These are phyloP conservation scores for Cicer chorassanicum DNA, from an alignment of 306 rosid species.

Conservation along the genomic window DNA sequence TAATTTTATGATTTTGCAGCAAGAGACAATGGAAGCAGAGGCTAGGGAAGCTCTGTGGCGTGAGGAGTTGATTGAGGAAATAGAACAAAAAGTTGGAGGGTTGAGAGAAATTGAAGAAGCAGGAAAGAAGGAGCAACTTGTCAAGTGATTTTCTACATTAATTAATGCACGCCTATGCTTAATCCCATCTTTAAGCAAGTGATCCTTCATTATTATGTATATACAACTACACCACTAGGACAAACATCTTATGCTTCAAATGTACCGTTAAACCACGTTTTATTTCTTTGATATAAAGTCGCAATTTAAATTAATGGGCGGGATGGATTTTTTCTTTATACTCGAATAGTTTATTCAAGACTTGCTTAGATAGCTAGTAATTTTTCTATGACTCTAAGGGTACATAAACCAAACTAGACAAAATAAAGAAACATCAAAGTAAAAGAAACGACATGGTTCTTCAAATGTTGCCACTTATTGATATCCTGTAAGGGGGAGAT, in stretches of 20 bases:
- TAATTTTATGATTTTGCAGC: constrained; percentile 53
- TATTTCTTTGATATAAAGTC: not conserved
- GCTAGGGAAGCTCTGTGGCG: constrained; percentile 81
- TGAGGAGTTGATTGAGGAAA: constrained; percentile 89
- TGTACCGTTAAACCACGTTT: not conserved
- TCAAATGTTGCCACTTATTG: too few relatives aligned
- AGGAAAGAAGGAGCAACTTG: constrained; percentile 59
- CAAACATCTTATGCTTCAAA: constrained; percentile 26
- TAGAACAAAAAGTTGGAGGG: constrained; percentile 85
- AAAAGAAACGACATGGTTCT: too few relatives aligned
- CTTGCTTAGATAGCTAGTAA: too few relatives aligned
- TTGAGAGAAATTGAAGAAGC: constrained; percentile 80
- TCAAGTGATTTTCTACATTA: constrained; percentile 40
- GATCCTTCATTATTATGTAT: constrained; percentile 27
- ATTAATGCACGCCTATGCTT: not conserved
- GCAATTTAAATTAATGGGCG: not conserved
- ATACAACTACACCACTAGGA: constrained; percentile 7
- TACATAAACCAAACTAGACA: too few relatives aligned
- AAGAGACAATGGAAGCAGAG: constrained; percentile 77
- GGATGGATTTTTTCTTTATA: too few relatives aligned
- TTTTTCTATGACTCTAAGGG: too few relatives aligned
- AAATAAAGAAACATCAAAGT: too few relatives aligned
- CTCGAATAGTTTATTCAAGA: too few relatives aligned
- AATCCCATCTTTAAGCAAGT: not conserved
- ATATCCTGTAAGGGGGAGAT: too few relatives aligned